Evolutionary conservation across 305 asterid species (phyloP).

Genomic region (Solanum hybrid): DNA sequence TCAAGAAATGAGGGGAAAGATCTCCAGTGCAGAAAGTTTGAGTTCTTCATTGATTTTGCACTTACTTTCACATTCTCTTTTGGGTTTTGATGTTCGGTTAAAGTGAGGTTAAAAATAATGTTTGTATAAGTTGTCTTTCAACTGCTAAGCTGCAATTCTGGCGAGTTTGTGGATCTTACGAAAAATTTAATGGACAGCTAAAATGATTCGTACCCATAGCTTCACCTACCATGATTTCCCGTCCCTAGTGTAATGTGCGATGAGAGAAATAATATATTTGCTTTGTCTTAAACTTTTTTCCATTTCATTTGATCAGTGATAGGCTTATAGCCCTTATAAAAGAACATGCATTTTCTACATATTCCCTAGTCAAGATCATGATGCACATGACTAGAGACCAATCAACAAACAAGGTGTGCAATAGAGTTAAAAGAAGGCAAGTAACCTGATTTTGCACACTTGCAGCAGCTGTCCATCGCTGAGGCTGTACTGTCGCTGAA

Average conservation of each 20-base stretch:
- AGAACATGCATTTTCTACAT: neutral
- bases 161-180: neutral
- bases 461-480: conserved; percentile 56
- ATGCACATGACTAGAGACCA: neutral
- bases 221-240: neutral
- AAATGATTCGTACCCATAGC: neutral
- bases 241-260: neutral
- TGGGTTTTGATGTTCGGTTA: neutral
- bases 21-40: neutral
- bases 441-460: conserved; percentile 67
- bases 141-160: neutral
- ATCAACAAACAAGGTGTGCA: neutral
- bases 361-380: neutral
- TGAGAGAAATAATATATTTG: neutral
- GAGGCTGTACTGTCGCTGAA: conserved; percentile 40
- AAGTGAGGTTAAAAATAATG: neutral
- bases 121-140: neutral
- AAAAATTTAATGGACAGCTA: neutral
- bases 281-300: too few species aligned
- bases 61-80: neutral
- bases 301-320: neutral
- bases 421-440: neutral
- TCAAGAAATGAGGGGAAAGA: neutral
- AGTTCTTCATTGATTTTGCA: neutral
- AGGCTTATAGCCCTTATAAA: neutral